A percentile compares a stretch with the other conserved stretches of the same genome.
Evolutionary conservation across 2,329 filamentous ascomycete species (phyloP).

Genomic region (Huntiella bhutanensis): DNA sequence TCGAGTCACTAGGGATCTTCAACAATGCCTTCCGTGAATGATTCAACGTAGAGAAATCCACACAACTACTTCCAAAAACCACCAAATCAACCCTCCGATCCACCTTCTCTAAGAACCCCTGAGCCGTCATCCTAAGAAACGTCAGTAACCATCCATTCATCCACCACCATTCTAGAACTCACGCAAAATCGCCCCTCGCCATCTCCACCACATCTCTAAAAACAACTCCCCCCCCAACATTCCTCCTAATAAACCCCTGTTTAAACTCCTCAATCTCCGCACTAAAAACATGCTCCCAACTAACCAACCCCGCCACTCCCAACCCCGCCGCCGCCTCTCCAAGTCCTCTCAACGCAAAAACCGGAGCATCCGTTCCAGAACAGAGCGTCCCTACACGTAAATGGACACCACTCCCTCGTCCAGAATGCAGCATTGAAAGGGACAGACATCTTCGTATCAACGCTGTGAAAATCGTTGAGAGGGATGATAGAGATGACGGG

Average conservation of each 20-base stretch:
- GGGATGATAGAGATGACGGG: neutral
- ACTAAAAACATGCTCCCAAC: slow-evolving; percentile 37
- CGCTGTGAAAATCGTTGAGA: neutral
- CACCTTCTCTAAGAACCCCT: slow-evolving; percentile 38
- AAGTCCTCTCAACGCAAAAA: slow-evolving; percentile 45
- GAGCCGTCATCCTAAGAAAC: slow-evolving; percentile 39
- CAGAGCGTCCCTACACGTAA: slow-evolving; percentile 50
- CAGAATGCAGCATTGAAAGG: too few relatives aligned
- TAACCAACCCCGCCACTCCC: slow-evolving; percentile 20
- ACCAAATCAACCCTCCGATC: slow-evolving; percentile 43
- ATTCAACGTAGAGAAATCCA: slow-evolving; percentile 55
- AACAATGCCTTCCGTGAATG: slow-evolving; percentile 22
- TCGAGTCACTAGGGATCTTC: neutral
- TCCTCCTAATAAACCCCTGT: slow-evolving; percentile 44
- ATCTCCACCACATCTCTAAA: slow-evolving; percentile 43
- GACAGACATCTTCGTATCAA: neutral
- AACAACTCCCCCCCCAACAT: slow-evolving; percentile 29
- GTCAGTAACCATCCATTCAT: neutral
- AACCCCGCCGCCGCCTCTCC: slow-evolving; percentile 21
- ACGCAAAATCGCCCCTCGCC: slow-evolving; percentile 25
- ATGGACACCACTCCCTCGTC: slow-evolving; percentile 11
- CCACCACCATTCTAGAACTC: slow-evolving; percentile 16
- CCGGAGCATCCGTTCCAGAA: slow-evolving; percentile 58
- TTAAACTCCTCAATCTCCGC: slow-evolving; percentile 46
- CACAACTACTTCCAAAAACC: slow-evolving; percentile 56